Evolutionary conservation across 306 rosid species (phyloP), one percentile per base, ranked within the genome.

Genomic region (Acacia melanoxylon): DNA sequence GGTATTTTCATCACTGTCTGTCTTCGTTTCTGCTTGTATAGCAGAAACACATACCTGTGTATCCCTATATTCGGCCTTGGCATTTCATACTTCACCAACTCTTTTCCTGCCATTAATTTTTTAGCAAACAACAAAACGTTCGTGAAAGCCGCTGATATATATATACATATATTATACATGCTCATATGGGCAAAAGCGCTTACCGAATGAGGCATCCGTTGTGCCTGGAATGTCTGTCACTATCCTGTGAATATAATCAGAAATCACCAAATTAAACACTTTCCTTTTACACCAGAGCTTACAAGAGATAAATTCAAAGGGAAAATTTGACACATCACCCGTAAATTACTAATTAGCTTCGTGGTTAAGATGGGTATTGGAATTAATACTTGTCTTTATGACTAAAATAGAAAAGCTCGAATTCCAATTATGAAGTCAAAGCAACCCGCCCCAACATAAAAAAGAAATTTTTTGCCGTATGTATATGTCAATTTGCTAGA

Each of bases 201-300:
- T 87, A 94, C 98, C 98, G 74, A 95, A 95, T 44, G 94, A 72
- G 41, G 79, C 81, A 83, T 91, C 94, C 61, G 99, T 95, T 42
- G 99, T 95, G 84, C 99, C 99, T 14, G 99, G 99, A 37, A 95
- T 95, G 73, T 95, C 98, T 13, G 94, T 88, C 52, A 93, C 99
- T 8, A 93, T 83, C 99, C 99, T 95, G 93, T 35, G 33, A 75
- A 78, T 16, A 78, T 16, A 73, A 12, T 41, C 24, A 13, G 24
- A 69, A 37, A 78, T 75, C 45, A 72, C 49, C 35, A 80, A 74
- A 37, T 37, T 37, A 37, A 6, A 22, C 42, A 37, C 63, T 46
- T 73, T 52, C 54, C 71, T 35, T 66, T 33, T 35, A 6, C 71
- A 1, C 13, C 27, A 68, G 41, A 68, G 0, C 19, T 8, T 10